Percentiles rank a stretch among this genome's conserved stretches.
Evolutionary conservation across 2,329 filamentous ascomycete species (phyloP).

Genomic region (Ascochyta fabae): DNA sequence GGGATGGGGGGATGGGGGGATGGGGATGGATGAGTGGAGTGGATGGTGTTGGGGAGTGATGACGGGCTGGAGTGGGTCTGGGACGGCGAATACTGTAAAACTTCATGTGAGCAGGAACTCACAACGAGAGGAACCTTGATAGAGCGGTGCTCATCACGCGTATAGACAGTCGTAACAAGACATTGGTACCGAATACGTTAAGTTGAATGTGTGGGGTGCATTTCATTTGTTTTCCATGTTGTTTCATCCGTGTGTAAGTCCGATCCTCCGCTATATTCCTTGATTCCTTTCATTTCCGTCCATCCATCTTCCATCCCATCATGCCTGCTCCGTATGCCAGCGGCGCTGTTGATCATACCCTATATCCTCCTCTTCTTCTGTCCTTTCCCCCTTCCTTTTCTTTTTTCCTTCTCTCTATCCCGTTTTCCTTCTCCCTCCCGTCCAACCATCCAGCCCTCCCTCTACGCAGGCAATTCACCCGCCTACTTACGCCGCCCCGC

Average conservation of each 20-base stretch:
- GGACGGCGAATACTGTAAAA: too few species aligned
- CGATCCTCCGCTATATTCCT: not conserved
- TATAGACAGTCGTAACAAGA: not conserved
- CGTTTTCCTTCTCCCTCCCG: too few species aligned
- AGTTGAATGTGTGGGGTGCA: not conserved
- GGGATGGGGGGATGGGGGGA: not conserved
- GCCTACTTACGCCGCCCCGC: not conserved
- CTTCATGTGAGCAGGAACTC: too few species aligned
- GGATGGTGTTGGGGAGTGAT: too few species aligned
- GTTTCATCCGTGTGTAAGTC: not conserved
- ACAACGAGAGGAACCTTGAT: not conserved
- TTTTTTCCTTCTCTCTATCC: too few species aligned
- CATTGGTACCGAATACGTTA: not conserved
- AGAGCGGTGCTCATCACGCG: not conserved
- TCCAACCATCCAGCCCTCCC: not conserved
- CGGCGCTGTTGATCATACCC: not conserved
- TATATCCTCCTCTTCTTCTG: not conserved
- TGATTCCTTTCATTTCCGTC: too few species aligned
- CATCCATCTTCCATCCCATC: too few species aligned
- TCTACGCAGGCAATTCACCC: not conserved
- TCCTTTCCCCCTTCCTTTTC: too few species aligned
- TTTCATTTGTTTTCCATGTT: not conserved
- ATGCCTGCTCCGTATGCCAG: not conserved
- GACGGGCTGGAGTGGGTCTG: too few species aligned
- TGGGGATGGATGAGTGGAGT: not conserved